Evolutionary conservation across 805 yeast species (phyloP), one percentile per base, ranked within the genome.

Genomic region (Metschnikowia matae): DNA sequence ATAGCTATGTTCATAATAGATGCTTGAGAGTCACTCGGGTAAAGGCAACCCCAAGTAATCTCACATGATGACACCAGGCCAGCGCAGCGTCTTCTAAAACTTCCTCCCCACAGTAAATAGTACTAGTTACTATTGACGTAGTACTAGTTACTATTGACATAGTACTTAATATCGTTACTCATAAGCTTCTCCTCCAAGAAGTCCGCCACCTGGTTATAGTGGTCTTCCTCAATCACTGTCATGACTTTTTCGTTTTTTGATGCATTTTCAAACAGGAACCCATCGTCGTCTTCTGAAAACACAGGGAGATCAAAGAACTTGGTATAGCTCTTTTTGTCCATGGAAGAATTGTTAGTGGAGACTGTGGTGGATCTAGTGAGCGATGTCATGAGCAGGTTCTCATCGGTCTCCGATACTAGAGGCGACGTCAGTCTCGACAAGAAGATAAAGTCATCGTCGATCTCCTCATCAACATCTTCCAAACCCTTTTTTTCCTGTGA

Each of bases 291-390:
- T 38, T 56, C 60, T 23, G 60, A 60, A 51, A 62, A 69, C 33
- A 57, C 59, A 5, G 77, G 76, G 43, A 71, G 60, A 21, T 67
- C 71, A 48, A 66, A 66, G 52, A 69, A 65, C 45, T 62, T 58
- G 49, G 39, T 47, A 13, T 40, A 33, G 20, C 40, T 51, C 39
- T 54, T 58, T 37, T 53, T 52, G 10, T 56, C 55, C 33, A 53
- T 35, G 7, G 53, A 52, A 2, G 68, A 60, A 52, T 61, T 65
- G 46, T 60, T 62, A 44, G 74, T 68, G 6, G 71, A 65, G 4
- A 71, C 73, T 2, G 77, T 72, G 23, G 77, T 73, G 11, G 75
- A 70, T 47, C 77, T 54, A 0, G 77, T 73, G 46, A 72, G 62
- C 8, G 71, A 57, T 17, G 69, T 57, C 77, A 72, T 73, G 45